These are phyloP conservation scores for Solanum hybrid DNA, from an alignment of 305 asterid genomes.

Conservation along the genomic window DNA sequence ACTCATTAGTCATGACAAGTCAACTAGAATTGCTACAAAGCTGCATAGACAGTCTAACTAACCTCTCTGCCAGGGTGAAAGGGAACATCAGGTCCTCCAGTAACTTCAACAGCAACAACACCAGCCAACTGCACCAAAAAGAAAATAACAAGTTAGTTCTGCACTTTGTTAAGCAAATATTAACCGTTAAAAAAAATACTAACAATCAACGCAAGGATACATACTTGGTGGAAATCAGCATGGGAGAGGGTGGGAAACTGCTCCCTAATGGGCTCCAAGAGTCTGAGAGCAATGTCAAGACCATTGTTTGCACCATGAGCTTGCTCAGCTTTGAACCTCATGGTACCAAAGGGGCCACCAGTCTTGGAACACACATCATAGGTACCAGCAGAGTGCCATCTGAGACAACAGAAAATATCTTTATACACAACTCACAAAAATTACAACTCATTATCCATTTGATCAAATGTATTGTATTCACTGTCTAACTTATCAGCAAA, in stretches of 20 bases:
- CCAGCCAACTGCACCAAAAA: conserved; percentile 62
- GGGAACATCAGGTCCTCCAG: conserved; percentile 94
- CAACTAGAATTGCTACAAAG: background rate
- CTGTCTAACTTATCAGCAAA: background rate
- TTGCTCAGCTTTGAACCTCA: conserved; percentile 59
- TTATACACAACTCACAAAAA: background rate
- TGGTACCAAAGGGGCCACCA: conserved; percentile 96
- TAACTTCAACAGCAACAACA: conserved; percentile 83
- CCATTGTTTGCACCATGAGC: conserved; percentile 75
- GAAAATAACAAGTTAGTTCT: background rate
- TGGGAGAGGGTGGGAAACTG: conserved; percentile 62
- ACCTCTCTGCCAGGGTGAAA: conserved; percentile 97
- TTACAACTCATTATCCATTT: background rate
- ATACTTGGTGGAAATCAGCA: conserved; percentile 82
- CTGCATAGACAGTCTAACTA: background rate
- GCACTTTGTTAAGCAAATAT: background rate
- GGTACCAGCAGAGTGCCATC: conserved; percentile 96
- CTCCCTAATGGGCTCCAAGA: conserved; percentile 66
- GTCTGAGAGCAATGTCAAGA: conserved; percentile 66
- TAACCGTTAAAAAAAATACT: background rate
- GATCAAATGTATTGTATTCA: background rate
- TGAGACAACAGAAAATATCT: background rate
- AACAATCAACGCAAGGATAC: background rate
- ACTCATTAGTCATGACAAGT: background rate
- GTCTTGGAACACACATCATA: conserved; percentile 54